These are phyloP conservation scores for Exophiala sideris DNA, from an alignment of 2,329 filamentous ascomycete species.

Conservation along the genomic window DNA sequence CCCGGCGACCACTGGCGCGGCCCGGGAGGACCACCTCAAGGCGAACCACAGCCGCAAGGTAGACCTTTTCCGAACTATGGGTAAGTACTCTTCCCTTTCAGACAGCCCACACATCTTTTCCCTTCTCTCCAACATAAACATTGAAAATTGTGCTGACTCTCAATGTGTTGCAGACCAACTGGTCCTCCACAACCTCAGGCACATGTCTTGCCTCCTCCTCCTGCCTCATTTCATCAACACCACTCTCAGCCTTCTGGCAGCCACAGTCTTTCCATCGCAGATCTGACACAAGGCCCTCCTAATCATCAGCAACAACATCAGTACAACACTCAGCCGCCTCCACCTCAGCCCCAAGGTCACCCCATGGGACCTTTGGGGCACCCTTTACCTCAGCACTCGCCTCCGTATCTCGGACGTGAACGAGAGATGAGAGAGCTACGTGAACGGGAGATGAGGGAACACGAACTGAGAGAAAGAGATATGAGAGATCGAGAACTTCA, in stretches of 20 bases:
- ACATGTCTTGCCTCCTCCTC: constrained; percentile 29
- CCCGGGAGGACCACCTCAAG: constrained; percentile 38
- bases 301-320: constrained; percentile 40
- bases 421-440: constrained; percentile 50
- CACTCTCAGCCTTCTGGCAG: constrained; percentile 37
- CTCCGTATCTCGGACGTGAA: constrained; percentile 27
- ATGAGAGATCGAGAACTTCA: constrained; percentile 42
- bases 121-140: neutral
- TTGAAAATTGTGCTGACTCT: constrained; percentile 2
- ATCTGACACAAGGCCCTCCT: constrained; percentile 43
- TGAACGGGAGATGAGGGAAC: constrained; percentile 50
- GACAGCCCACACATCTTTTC: neutral
- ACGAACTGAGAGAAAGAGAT: constrained; percentile 63
- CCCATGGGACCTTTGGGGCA: constrained; percentile 19
- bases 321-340: constrained; percentile 40
- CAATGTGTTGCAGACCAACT: constrained; percentile 18
- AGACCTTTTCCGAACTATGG: constrained; percentile 44
- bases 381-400: constrained; percentile 27
- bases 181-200: constrained; percentile 38
- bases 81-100: constrained; percentile 32
- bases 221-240: constrained; percentile 30
- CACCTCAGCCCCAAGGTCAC: constrained; percentile 24
- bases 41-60: constrained; percentile 21
- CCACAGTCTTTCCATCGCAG: constrained; percentile 47
- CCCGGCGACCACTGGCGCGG: constrained; percentile 35